phyloP scores from a whole-genome alignment of 129 eudicot species.

The Sambucus nigra region DNA sequence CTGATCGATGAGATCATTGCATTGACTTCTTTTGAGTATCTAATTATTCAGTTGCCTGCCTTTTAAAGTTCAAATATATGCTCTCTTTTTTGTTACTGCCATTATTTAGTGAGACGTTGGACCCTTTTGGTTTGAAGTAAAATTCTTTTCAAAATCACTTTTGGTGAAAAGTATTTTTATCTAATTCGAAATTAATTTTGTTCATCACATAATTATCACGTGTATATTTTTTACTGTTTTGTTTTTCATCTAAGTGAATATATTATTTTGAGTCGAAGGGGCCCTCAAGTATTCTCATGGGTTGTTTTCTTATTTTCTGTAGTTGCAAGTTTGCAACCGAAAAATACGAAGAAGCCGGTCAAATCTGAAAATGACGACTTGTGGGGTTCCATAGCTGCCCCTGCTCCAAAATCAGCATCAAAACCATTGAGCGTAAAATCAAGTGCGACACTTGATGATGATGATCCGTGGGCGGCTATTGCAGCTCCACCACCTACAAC shows the following conservation, averaged over 20 bases:
- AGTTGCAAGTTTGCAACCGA: conserved; percentile 48
- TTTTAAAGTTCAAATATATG: too few relatives aligned
- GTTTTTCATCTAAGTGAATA: too few relatives aligned
- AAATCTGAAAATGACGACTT: conserved; percentile 65
- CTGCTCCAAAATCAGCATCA: conserved; percentile 49
- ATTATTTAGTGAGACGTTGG: not conserved
- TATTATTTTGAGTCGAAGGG: too few relatives aligned
- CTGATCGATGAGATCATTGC: too few relatives aligned
- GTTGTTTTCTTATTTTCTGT: conserved; percentile 9
- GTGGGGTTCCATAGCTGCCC: conserved; percentile 84
- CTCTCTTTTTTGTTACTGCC: not conserved
- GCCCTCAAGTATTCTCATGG: conserved; percentile 2
- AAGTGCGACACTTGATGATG: conserved; percentile 29
- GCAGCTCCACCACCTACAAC: conserved; percentile 95
- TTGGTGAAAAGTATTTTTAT: too few relatives aligned
- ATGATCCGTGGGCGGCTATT: conserved; percentile 92
- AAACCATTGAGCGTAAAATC: conserved; percentile 36
- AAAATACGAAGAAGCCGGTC: conserved; percentile 34
- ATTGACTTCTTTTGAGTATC: too few relatives aligned
- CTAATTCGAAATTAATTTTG: too few relatives aligned
- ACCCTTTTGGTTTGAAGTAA: too few relatives aligned
- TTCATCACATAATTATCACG: too few relatives aligned
- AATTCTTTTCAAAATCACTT: too few relatives aligned
- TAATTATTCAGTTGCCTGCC: too few relatives aligned
- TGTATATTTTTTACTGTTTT: too few relatives aligned